These are phyloP conservation scores for Crucibulum cyathiforme DNA, from an alignment of 1,284 basidiomycete genomes.

Conservation along the genomic window DNA sequence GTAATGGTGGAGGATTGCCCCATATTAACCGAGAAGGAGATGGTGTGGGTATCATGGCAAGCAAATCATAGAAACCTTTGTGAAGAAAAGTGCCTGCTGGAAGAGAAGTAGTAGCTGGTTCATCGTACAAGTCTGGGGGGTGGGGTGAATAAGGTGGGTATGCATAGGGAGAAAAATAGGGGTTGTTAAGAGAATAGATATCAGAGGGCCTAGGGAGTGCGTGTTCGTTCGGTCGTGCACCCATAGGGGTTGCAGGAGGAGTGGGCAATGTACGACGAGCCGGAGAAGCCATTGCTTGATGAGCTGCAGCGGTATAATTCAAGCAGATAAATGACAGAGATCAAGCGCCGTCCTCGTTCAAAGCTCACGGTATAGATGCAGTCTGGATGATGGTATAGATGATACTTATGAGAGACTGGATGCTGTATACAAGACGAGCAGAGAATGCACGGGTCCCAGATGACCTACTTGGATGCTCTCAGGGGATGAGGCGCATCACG, in stretches of 20 bases:
- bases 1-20: conserved; percentile 46
- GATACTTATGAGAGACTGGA: too few species aligned
- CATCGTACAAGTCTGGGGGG: conserved; percentile 44
- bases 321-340: background rate
- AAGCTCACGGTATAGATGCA: background rate
- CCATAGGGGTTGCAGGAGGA: conserved; percentile 38
- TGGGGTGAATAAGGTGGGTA: conserved; percentile 44
- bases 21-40: conserved; percentile 70
- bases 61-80: conserved; percentile 87
- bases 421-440: too few species aligned
- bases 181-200: conserved; percentile 48
- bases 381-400: too few species aligned
- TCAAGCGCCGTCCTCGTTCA: conserved; percentile 13
- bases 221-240: conserved; percentile 27
- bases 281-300: conserved; percentile 12
- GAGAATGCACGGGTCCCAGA: too few species aligned
- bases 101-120: conserved; percentile 52
- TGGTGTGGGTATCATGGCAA: conserved; percentile 78
- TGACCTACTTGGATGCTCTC: too few species aligned
- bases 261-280: conserved; percentile 50
- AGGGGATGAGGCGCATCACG: too few species aligned
- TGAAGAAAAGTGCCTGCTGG: conserved; percentile 76
- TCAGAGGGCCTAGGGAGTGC: conserved; percentile 33
- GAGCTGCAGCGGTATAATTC: background rate
- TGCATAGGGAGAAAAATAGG: conserved; percentile 53